These are phyloP conservation scores for Lecanicillium sp. DNA, from an alignment of 2,329 filamentous ascomycete genomes.

Conservation along the genomic window DNA sequence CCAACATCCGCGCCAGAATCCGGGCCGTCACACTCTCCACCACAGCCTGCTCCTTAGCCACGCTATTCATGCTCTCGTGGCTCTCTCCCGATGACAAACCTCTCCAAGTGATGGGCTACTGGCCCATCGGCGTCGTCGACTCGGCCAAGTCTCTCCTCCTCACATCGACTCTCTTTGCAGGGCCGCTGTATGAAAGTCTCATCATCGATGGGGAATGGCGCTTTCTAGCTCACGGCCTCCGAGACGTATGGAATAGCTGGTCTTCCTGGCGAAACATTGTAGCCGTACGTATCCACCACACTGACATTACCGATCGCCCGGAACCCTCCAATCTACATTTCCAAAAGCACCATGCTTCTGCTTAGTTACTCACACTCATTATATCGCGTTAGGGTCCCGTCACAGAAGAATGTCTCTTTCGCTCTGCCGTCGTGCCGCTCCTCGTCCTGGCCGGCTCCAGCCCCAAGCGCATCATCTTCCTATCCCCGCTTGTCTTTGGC, in stretches of 20 bases:
- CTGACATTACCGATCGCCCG: not conserved
- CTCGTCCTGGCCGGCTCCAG: conserved; percentile 63
- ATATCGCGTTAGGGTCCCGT: conserved; percentile 56
- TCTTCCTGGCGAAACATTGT: conserved; percentile 81
- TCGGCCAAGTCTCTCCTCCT: conserved; percentile 57
- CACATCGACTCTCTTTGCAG: conserved; percentile 71
- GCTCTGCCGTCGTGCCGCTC: conserved; percentile 75
- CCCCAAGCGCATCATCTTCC: conserved; percentile 57
- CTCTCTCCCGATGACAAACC: conserved; percentile 37
- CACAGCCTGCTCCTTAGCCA: conserved; percentile 55
- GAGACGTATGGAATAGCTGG: conserved; percentile 61
- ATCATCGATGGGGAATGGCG: conserved; percentile 65
- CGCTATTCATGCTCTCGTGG: conserved; percentile 54
- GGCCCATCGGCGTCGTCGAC: conserved; percentile 63
- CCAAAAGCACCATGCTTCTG: not conserved
- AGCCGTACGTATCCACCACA: conserved; percentile 49
- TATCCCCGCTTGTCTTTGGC: conserved; percentile 83
- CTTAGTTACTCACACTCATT: conserved; percentile 1
- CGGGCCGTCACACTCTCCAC: conserved; percentile 72
- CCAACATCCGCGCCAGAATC: conserved; percentile 81
- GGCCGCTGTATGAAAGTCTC: conserved; percentile 73
- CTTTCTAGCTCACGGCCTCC: conserved; percentile 47
- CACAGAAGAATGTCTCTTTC: conserved; percentile 91
- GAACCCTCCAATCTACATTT: not conserved
- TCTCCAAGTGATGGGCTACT: conserved; percentile 69